A percentile compares a stretch with the other conserved stretches of the same genome.
Evolutionary conservation across 768 basidiomycete genomes (phyloP).

Genomic region (Steccherinum ochraceum): DNA sequence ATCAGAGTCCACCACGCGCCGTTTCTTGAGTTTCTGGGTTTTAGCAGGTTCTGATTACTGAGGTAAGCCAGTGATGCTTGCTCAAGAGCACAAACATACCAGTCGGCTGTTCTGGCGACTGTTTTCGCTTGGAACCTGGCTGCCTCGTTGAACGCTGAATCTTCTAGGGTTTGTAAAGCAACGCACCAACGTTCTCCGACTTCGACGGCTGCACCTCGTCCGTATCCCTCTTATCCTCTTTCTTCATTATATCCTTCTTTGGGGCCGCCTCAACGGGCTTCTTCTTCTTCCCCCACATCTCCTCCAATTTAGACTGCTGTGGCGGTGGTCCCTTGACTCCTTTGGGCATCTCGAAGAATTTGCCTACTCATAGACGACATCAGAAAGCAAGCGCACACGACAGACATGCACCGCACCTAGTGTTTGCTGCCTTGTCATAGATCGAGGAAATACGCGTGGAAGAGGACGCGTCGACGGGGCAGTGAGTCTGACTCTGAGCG

Average conservation of each 20-base stretch:
- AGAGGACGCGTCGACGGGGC: constrained; percentile 1
- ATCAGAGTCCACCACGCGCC: constrained; percentile 30
- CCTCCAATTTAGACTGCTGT: constrained; percentile 73
- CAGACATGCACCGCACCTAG: constrained; percentile 37
- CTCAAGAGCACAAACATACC: constrained; percentile 5
- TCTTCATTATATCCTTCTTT: constrained; percentile 4
- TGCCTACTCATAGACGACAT: constrained; percentile 39
- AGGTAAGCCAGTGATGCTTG: not conserved
- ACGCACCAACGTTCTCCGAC: no score
- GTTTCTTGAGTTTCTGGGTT: constrained; percentile 21
- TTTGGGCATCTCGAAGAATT: constrained; percentile 73
- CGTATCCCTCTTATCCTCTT: constrained; percentile 16
- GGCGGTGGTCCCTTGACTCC: constrained; percentile 58
- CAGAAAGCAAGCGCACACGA: not conserved
- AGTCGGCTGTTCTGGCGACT: constrained; percentile 17
- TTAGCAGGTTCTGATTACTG: constrained; percentile 1
- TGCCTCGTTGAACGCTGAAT: no score
- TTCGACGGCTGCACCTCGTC: constrained; percentile 3
- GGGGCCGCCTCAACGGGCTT: no score
- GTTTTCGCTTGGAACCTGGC: constrained; percentile 33
- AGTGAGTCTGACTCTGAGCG: constrained; percentile 3
- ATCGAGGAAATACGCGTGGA: constrained; percentile 9
- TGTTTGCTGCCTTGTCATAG: constrained; percentile 72
- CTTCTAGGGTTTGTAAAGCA: no score
- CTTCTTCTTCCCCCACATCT: constrained; percentile 62